A percentile compares a stretch with the other conserved stretches of the same genome.
phyloP scores from a whole-genome alignment of 495 filamentous ascomycete species.

The Parmelia sp. region DNA sequence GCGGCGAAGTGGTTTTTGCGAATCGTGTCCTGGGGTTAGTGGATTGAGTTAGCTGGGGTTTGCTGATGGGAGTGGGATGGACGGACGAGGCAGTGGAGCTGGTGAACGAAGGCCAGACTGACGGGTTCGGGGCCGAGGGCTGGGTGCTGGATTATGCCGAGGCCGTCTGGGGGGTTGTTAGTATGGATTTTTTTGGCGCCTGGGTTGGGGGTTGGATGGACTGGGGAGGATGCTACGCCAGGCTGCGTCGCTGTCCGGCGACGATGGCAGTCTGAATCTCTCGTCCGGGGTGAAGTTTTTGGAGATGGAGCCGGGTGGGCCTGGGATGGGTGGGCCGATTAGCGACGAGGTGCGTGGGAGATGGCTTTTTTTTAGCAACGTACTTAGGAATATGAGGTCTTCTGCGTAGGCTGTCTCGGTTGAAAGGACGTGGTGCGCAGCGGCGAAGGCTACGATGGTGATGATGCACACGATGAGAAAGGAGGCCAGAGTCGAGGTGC shows the following conservation, averaged over 20 bases:
- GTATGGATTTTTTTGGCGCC: too few relatives aligned
- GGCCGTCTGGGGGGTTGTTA: too few relatives aligned
- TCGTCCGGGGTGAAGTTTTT: background rate
- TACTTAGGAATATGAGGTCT: background rate
- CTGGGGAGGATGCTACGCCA: conserved; percentile 15
- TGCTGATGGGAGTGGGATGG: background rate
- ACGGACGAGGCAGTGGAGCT: conserved; percentile 11
- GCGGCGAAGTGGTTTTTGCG: background rate
- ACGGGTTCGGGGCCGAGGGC: conserved; percentile 1
- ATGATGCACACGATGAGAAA: background rate
- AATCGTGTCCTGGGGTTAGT: background rate
- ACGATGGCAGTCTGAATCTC: background rate
- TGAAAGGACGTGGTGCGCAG: background rate
- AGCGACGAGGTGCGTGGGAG: background rate
- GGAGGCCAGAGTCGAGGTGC: background rate
- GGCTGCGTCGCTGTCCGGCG: background rate
- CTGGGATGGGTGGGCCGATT: background rate
- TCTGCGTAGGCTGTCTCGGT: background rate
- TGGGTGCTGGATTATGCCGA: conserved; percentile 11
- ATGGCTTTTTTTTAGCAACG: background rate
- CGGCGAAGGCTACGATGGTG: background rate
- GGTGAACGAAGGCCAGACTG: conserved; percentile 13
- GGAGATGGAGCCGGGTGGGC: background rate
- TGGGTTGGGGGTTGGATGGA: background rate
- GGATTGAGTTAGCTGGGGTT: background rate